Evolutionary conservation across 805 yeast genomes (phyloP).

Genomic region (Kluyveromyces nonfermentans): DNA sequence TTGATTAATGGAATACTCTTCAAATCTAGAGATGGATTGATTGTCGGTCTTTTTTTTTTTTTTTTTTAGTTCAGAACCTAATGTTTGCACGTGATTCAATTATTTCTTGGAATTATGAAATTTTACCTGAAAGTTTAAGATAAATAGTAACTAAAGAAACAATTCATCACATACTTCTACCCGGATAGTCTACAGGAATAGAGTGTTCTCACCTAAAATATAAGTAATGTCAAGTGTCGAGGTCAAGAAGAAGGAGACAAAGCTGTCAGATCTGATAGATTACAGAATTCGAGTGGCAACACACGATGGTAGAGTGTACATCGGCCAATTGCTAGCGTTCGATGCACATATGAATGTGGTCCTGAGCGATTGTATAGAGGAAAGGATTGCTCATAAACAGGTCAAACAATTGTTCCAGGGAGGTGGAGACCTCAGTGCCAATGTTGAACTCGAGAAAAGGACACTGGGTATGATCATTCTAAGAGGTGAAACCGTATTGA

Average conservation of each 20-base stretch:
- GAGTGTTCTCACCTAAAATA: not conserved
- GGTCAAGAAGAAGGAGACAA: conserved; percentile 11
- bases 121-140: not conserved
- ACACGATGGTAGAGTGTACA: conserved; percentile 65
- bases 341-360: conserved; percentile 87
- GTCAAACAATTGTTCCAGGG: conserved; percentile 28
- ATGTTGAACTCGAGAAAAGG: conserved; percentile 57
- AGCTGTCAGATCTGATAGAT: conserved; percentile 52
- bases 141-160: no score
- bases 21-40: no score
- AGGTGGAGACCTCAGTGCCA: conserved; percentile 28
- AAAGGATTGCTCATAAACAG: conserved; percentile 57
- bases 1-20: no score
- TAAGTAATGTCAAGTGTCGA: not conserved
- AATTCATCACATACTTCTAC: not conserved
- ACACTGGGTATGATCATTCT: conserved; percentile 71
- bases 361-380: conserved; percentile 75
- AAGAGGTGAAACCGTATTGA: conserved; percentile 80
- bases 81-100: not conserved
- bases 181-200: not conserved
- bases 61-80: no score
- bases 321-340: conserved; percentile 78
- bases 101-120: not conserved
- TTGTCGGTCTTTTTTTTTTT: no score
- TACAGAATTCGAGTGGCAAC: conserved; percentile 66